A percentile compares a stretch with the other conserved stretches of the same genome.
Evolutionary conservation across 1,139 yeast species (phyloP).

Genomic region (Meyerozyma sp.): DNA sequence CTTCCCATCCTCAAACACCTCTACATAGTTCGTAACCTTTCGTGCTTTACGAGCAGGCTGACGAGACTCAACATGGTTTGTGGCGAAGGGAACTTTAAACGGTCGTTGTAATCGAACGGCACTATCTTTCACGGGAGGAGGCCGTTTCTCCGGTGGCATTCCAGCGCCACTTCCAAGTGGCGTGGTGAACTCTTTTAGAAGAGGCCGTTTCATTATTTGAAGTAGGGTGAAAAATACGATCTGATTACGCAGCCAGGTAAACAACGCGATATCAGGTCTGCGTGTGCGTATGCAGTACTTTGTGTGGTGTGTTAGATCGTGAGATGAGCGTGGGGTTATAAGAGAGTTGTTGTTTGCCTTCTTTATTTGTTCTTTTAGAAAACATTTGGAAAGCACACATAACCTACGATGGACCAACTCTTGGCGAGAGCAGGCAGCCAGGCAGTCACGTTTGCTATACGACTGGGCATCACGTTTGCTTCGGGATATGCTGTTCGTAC

Average conservation of each 20-base stretch:
- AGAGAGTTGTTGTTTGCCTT: no score
- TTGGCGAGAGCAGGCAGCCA: slow-evolving; percentile 63
- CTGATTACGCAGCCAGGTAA: not conserved
- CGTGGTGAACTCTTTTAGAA: slow-evolving; percentile 35
- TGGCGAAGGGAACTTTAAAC: slow-evolving; percentile 38
- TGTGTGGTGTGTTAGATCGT: not conserved
- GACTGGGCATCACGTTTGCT: slow-evolving; percentile 73
- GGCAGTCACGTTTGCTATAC: slow-evolving; percentile 74
- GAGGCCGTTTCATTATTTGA: slow-evolving; percentile 27
- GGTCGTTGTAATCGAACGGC: slow-evolving; percentile 34
- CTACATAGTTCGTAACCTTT: slow-evolving; percentile 23
- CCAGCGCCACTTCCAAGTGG: slow-evolving; percentile 46
- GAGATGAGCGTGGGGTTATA: no score
- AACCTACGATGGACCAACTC: slow-evolving; percentile 17
- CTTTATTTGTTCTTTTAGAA: no score
- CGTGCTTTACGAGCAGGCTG: slow-evolving; percentile 23
- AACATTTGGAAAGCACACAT: not conserved
- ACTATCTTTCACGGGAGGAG: slow-evolving; percentile 34
- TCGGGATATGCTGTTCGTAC: slow-evolving; percentile 72
- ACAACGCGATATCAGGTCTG: not conserved
- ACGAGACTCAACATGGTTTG: slow-evolving; percentile 3
- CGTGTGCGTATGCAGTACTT: not conserved
- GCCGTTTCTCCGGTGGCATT: slow-evolving; percentile 35
- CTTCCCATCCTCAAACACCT: slow-evolving; percentile 15
- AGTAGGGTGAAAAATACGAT: not conserved